Base-by-base conservation (phyloP, 108 stramenopile species). In the Skeletonema marinoi region DNA sequence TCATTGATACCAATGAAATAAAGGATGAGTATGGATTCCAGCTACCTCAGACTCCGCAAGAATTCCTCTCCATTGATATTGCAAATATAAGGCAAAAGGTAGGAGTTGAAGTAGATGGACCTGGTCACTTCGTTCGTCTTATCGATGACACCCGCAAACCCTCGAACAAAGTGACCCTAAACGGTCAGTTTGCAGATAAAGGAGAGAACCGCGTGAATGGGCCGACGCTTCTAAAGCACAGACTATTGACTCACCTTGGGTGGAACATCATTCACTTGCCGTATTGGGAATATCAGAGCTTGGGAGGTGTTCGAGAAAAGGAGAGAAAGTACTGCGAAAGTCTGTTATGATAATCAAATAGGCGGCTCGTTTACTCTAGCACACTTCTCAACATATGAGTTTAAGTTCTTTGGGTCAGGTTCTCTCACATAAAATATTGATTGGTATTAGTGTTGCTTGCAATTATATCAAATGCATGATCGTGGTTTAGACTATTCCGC, bases 91-190 rank as follows among this genome's bases (percentile, higher is more conserved):
- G 82, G 4, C 29, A 66, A 12, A 75, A 73, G 39, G 81, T 96
- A 41, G 94, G 92, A 11, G 83, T 96, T 32, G 94, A 96, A 80
- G 91, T 96, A 2, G 94, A 96, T 62, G 94, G 94, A 48, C 94
- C 94, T 3, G 87, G 86, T 9, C 94, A 96, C 78, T 96, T 88
- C 51, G 71, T 90, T 25, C 81, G 60, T 8, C 72, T 88, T n/a
- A 81, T 95, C 38, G 92, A 93, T 32, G 17, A 64, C 21, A 67
- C 65, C 46, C 70, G 77, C 32, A 50, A 21, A 60, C 32, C 73
- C 17, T 32, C 31, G 6, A 56, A 66, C 6, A 35, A 41, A 48
- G 19, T 31, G 29, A 32, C 36, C 0, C 32, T 38, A 11, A 29
- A 73, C 13, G 48, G 35, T 30, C 32, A 69, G 17, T 80, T 84